Conservation (phyloP, 2,329 filamentous ascomycete species). For the Penicillium sp. region DNA sequence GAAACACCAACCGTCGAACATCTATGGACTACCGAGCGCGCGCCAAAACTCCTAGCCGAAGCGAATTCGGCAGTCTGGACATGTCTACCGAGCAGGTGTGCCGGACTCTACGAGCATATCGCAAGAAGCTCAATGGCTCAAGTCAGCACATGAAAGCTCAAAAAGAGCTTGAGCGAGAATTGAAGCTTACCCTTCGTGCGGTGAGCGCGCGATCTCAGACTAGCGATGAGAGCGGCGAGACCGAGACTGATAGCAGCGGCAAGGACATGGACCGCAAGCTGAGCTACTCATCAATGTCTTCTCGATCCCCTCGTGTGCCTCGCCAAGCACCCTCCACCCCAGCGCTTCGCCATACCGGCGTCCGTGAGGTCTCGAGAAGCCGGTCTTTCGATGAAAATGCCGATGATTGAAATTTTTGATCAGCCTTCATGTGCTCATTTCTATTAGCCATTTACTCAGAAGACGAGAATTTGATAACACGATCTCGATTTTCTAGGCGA, state of each 20-base stretch:
- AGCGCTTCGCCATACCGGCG: constrained; percentile 26
- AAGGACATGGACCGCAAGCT: constrained; percentile 34
- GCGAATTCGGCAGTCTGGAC: constrained; percentile 49
- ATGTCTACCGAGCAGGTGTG: constrained; percentile 58
- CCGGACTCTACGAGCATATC: constrained; percentile 56
- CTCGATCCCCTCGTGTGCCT: constrained; percentile 27
- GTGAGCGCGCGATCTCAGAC: constrained; percentile 32
- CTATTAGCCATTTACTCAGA: not conserved
- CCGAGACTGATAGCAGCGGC: constrained; percentile 40
- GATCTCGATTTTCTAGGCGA: not conserved
- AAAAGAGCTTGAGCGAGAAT: constrained; percentile 57
- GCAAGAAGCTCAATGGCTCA: constrained; percentile 55
- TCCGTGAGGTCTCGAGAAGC: constrained; percentile 26
- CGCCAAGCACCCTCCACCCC: constrained; percentile 39
- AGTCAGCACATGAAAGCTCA: constrained; percentile 50
- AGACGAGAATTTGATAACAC: not conserved
- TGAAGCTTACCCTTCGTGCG: constrained; percentile 45
- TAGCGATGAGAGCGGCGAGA: constrained; percentile 32
- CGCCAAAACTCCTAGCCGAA: constrained; percentile 37
- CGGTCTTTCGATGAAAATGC: constrained; percentile 35
- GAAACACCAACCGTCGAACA: constrained; percentile 41
- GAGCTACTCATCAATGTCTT: constrained; percentile 20
- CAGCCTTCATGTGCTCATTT: constrained; percentile 1
- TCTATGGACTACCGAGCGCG: constrained; percentile 53
- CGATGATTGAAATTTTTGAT: constrained; percentile 11